Base-by-base conservation (phyloP, 2,329 filamentous ascomycete genomes). In the Epichloe hybrida region DNA sequence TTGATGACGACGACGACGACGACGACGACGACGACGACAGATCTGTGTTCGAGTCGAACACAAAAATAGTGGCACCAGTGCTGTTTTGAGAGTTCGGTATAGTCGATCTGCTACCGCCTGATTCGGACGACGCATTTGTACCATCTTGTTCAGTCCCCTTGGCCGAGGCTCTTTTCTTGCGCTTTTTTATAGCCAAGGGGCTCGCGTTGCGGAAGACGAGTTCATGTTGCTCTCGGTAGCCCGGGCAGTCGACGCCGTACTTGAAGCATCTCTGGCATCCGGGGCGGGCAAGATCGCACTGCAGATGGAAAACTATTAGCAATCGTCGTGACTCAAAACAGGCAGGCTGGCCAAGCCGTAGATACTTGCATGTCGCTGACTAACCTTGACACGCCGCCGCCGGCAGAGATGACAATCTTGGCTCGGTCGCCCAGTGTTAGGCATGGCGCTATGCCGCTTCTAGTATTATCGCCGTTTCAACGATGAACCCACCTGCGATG, bases 351-450 rank as follows among this genome's bases (percentile, higher is more conserved):
- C 9, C 31, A 11, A 31, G 31, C 31, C 31, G 37, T 38, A 3
- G 37, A n/a, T 38, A 38, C 11, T 31, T 31, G 31, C 31, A 31
- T 31, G 31, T 8, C 23, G 4, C 20, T 13, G 13, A 59, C 65
- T 53, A 35, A 70, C 68, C 65, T 70, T 70, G 54, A 70, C 68
- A 39, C 68, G 65, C 46, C 68, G 59, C 40, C 59, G 56, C 36
- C 68, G 66, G 53, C 68, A 70, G 39, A 70, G 61, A 48, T 70
- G 66, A 50, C 68, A 70, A 56, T 70, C 67, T 45, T 61, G 61
- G 54, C 68, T 70, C 20, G 68, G 68, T 53, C 61, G 64, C 35
- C 68, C 68, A 23, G 62, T 69, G 57, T 70, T 70, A 35, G 68
- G 68, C 68, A 70, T 70, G 48, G 39, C 52, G 50, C 27, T 17